Evolutionary conservation across 345 rosid genomes (phyloP).

Genomic region (Populus alba): DNA sequence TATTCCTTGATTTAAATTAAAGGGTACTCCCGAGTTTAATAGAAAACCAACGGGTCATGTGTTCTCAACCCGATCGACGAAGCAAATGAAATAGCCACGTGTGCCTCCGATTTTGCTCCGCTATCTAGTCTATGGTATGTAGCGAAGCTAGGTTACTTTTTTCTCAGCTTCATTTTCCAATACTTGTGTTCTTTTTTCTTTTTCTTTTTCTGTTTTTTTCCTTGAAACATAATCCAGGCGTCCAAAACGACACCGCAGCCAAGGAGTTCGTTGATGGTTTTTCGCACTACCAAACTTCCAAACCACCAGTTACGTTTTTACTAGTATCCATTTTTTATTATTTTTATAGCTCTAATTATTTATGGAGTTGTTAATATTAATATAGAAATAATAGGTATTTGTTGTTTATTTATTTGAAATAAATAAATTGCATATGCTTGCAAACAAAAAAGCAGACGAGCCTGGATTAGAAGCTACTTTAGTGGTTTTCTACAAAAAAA

Average conservation of each 20-base stretch:
- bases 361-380: not conserved
- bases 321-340: not conserved
- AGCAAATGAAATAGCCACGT: not conserved
- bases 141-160: not conserved
- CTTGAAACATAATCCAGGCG: conserved; percentile 34
- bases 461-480: conserved; percentile 54
- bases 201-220: no score
- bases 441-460: conserved; percentile 49
- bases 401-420: not conserved
- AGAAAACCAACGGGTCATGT: not conserved
- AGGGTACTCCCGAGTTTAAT: no score
- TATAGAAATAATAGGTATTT: not conserved
- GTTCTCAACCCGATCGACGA: not conserved
- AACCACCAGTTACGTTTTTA: conserved; percentile 55
- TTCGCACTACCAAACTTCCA: no score
- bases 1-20: no score
- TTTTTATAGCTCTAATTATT: not conserved
- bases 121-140: conserved; percentile 71
- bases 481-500: conserved; percentile 61
- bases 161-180: not conserved
- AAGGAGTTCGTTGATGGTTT: conserved; percentile 72
- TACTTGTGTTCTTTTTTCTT: no score
- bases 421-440: conserved; percentile 49
- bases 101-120: conserved; percentile 66
- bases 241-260: conserved; percentile 57